A percentile compares a stretch with the other conserved stretches of the same genome.
phyloP scores from a whole-genome alignment of 2,329 filamentous ascomycete genomes.

The Sclerotinia borealis region DNA sequence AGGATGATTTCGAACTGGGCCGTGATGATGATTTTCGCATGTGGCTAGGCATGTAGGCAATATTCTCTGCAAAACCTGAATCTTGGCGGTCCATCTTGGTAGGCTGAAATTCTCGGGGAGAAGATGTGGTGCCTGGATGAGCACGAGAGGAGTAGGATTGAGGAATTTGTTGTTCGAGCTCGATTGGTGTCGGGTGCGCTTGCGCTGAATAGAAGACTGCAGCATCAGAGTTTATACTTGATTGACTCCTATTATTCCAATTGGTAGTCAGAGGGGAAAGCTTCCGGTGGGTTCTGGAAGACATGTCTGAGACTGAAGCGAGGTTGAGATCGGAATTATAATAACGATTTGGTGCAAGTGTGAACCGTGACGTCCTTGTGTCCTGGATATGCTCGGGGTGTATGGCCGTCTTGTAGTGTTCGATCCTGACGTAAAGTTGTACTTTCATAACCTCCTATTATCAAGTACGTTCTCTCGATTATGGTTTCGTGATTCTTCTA shows the following conservation, averaged over 20 bases:
- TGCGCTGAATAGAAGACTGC: constrained; percentile 30
- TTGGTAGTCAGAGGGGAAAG: constrained; percentile 20
- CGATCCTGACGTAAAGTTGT: background rate
- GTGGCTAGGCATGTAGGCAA: constrained; percentile 13
- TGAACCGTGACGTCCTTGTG: background rate
- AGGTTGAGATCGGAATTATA: constrained; percentile 4
- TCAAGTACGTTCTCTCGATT: background rate
- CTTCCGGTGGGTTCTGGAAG: constrained; percentile 16
- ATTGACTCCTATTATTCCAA: constrained; percentile 25
- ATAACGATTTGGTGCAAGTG: background rate
- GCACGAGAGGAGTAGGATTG: constrained; percentile 9
- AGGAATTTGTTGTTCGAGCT: constrained; percentile 20
- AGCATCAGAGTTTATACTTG: constrained; percentile 27
- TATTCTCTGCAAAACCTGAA: constrained; percentile 26
- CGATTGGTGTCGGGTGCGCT: constrained; percentile 15
- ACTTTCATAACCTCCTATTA: background rate
- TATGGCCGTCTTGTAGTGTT: background rate
- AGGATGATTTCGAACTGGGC: constrained; percentile 15
- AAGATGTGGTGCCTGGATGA: background rate
- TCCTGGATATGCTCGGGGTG: background rate
- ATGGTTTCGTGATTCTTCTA: background rate
- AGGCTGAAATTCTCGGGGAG: constrained; percentile 12
- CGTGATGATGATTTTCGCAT: constrained; percentile 13
- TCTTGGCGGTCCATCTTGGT: constrained; percentile 29
- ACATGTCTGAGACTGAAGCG: constrained; percentile 15